These are phyloP conservation scores for Rugonectria rugulosa DNA, from an alignment of 2,329 filamentous ascomycete species.

Conservation along the genomic window DNA sequence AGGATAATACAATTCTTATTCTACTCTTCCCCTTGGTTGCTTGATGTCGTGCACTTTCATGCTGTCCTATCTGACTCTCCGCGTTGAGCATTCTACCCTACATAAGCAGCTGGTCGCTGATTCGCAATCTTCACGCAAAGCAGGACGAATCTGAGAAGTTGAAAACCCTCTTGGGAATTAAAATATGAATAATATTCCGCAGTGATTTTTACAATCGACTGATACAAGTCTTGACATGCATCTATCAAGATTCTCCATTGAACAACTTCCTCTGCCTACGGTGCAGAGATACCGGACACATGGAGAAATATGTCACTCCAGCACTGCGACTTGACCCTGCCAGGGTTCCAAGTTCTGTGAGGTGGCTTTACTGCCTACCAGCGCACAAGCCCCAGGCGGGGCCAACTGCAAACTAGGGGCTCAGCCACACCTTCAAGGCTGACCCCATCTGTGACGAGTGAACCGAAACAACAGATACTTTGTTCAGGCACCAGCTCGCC, in stretches of 20 bases:
- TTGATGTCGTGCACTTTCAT: no score
- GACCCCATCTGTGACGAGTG: conserved; percentile 36
- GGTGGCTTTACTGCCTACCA: conserved; percentile 17
- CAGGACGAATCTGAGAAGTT: no score
- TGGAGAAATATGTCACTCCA: conserved; percentile 29
- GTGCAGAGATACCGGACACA: not conserved
- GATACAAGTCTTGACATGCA: not conserved
- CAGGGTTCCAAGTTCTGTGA: no score
- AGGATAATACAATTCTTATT: no score
- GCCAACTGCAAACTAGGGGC: conserved; percentile 22
- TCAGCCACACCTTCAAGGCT: conserved; percentile 44
- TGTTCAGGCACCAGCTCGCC: conserved; percentile 39
- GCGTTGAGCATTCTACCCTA: no score
- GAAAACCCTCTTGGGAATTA: no score
- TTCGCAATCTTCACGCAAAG: no score
- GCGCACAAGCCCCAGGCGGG: conserved; percentile 29
- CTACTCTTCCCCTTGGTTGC: no score
- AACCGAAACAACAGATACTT: conserved; percentile 32
- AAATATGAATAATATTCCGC: no score
- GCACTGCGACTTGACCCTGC: conserved; percentile 29
- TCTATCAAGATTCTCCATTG: no score
- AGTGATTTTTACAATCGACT: not conserved
- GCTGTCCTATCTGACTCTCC: no score
- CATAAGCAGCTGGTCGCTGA: no score
- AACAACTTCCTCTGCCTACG: not conserved